phyloP scores from a whole-genome alignment of 192 early-diverging fungal genomes.

The Coemansia nantahalensis region DNA sequence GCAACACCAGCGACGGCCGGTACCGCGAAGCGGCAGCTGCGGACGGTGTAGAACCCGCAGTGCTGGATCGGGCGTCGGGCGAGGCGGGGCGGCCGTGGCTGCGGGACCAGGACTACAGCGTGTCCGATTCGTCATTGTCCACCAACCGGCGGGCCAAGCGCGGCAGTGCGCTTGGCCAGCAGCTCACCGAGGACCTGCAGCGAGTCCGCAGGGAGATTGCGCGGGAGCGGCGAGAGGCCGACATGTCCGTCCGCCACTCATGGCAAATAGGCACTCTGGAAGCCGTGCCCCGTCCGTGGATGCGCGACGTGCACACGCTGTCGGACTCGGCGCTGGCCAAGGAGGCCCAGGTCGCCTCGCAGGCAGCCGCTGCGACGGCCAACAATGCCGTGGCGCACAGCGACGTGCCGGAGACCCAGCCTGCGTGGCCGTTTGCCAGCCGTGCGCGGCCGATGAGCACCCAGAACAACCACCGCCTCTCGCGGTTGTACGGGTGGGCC shows the following conservation, averaged over 20 bases:
- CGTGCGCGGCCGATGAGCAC: conserved; percentile 39
- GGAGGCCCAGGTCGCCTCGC: not conserved
- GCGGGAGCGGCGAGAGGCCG: conserved; percentile 22
- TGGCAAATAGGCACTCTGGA: conserved; percentile 36
- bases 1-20: no score
- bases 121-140: conserved; percentile 27
- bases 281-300: conserved; percentile 28
- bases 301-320: conserved; percentile 26
- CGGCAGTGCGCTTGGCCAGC: conserved; percentile 50
- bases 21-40: no score
- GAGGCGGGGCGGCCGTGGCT: conserved; percentile 33
- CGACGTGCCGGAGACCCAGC: conserved; percentile 13
- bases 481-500: conserved; percentile 32
- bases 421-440: conserved; percentile 34
- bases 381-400: conserved; percentile 5
- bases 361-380: not conserved
- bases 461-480: conserved; percentile 16
- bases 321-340: conserved; percentile 40
- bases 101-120: conserved; percentile 22
- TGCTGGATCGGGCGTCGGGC: not conserved
- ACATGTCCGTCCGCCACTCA: conserved; percentile 28
- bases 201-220: conserved; percentile 30
- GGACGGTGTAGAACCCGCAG: not conserved
- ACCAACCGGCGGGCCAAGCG: conserved; percentile 24
- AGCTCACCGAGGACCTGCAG: conserved; percentile 50